A percentile compares a stretch with the other conserved stretches of the same genome.
Evolutionary conservation across 2,329 filamentous ascomycete genomes (phyloP).

Genomic region (Dryadomyces quercivorus): DNA sequence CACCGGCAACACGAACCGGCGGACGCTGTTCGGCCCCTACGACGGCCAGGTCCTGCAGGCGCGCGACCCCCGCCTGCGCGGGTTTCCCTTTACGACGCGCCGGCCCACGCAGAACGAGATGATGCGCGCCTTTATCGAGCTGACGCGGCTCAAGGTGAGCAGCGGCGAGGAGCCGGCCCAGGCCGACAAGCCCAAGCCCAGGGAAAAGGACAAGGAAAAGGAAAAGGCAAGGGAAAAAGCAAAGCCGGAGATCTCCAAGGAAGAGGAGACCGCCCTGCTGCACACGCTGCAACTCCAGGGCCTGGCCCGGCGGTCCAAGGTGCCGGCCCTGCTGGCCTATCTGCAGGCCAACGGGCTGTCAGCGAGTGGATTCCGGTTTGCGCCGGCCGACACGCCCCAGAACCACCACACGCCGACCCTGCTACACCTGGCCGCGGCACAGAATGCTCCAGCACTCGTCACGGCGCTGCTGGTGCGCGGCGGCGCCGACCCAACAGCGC

Average conservation of each 20-base stretch:
- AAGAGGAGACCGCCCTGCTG: constrained; percentile 68
- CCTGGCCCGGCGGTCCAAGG: constrained; percentile 77
- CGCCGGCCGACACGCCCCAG: constrained; percentile 44
- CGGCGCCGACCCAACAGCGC: constrained; percentile 58
- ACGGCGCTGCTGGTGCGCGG: constrained; percentile 63
- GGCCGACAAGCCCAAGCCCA: constrained; percentile 13
- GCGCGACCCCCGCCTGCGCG: constrained; percentile 68
- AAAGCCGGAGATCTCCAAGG: constrained; percentile 36
- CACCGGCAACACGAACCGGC: constrained; percentile 72
- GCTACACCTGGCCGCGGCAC: constrained; percentile 73
- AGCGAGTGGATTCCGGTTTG: constrained; percentile 60
- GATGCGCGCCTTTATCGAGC: constrained; percentile 86
- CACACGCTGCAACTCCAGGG: constrained; percentile 86
- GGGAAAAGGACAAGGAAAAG: constrained; percentile 51
- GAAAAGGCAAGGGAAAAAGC: constrained; percentile 24
- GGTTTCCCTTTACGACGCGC: constrained; percentile 87
- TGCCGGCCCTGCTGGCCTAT: constrained; percentile 77
- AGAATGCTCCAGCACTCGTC: constrained; percentile 69
- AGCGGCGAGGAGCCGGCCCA: constrained; percentile 21
- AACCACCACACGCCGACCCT: constrained; percentile 70
- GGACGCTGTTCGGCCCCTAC: constrained; percentile 82
- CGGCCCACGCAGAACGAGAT: constrained; percentile 88
- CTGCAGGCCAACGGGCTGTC: constrained; percentile 59
- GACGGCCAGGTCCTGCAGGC: constrained; percentile 72
- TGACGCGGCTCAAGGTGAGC: constrained; percentile 76